Evolutionary conservation across 441 rosid genomes (phyloP).

Genomic region (Arabidopsis hybrid): DNA sequence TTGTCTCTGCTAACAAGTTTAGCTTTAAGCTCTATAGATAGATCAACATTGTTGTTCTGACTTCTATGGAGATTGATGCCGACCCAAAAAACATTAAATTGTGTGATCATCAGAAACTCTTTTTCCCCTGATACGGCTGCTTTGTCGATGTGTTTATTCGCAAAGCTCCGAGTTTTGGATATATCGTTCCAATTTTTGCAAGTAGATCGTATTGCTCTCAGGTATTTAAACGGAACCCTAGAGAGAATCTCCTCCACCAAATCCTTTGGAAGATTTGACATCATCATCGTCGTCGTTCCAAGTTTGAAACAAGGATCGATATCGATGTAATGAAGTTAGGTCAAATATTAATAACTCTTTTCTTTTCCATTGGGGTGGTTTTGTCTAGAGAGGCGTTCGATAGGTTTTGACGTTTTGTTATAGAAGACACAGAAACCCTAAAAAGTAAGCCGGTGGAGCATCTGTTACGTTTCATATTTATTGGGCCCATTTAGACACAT

Average conservation of each 20-base stretch:
- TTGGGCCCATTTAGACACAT: neutral
- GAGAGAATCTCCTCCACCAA: constrained; percentile 23
- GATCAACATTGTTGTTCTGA: neutral
- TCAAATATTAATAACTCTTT: neutral
- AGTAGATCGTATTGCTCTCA: constrained; percentile 8
- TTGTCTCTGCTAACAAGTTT: neutral
- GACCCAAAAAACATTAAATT: neutral
- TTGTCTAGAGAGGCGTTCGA: neutral
- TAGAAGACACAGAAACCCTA: neutral
- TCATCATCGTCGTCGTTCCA: neutral
- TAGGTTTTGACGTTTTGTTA: neutral
- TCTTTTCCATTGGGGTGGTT: neutral
- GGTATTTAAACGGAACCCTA: constrained; percentile 4
- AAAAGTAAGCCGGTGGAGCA: neutral
- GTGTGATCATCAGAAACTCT: neutral
- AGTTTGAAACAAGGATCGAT: neutral
- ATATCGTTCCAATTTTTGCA: constrained; percentile 10
- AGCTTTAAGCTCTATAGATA: neutral
- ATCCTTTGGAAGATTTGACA: constrained; percentile 14
- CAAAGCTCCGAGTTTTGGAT: constrained; percentile 10
- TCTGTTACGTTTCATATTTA: neutral
- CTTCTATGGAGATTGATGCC: neutral
- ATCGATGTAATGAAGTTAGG: neutral
- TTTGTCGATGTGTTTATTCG: constrained; percentile 3
- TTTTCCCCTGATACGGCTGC: neutral